These are phyloP conservation scores for Magnusiomyces ingens DNA, from an alignment of 1,139 yeast species.

Conservation along the genomic window DNA sequence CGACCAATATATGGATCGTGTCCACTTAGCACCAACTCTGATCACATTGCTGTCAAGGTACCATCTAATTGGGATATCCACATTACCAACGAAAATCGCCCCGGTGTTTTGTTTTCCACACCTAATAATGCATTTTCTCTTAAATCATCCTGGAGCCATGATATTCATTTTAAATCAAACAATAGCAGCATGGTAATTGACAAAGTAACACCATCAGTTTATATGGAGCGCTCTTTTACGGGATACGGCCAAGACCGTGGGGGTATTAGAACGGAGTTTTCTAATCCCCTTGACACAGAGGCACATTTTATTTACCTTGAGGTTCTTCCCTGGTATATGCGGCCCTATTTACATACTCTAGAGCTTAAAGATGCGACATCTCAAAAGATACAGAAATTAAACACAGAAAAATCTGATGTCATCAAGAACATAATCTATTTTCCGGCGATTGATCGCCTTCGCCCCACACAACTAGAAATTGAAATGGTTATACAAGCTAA, in stretches of 20 bases:
- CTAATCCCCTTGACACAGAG: conserved; percentile 43
- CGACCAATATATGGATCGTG: conserved; percentile 58
- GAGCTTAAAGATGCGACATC: conserved; percentile 16
- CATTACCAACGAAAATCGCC: conserved; percentile 10
- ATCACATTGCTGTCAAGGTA: conserved; percentile 25
- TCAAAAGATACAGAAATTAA: conserved; percentile 17
- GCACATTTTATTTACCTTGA: conserved; percentile 64
- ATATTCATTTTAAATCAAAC: conserved; percentile 36
- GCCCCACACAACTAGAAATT: conserved; percentile 82
- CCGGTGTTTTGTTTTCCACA: conserved; percentile 11
- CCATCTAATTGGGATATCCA: conserved; percentile 25
- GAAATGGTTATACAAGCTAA: conserved; percentile 56
- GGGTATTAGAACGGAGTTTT: conserved; percentile 72
- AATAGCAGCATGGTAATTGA: conserved; percentile 25
- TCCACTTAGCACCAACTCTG: conserved; percentile 34
- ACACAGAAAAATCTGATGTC: conserved; percentile 25
- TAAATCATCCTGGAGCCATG: conserved; percentile 30
- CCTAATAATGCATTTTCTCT: conserved; percentile 17
- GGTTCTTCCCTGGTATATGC: conserved; percentile 89
- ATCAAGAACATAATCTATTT: conserved; percentile 50
- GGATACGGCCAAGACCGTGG: conserved; percentile 91
- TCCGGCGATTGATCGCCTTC: conserved; percentile 73
- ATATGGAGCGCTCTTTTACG: conserved; percentile 77
- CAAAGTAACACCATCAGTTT: conserved; percentile 54
- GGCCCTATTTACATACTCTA: conserved; percentile 71